Evolutionary conservation across 768 basidiomycete genomes (phyloP), one percentile per base, ranked within the genome.

Genomic region (Boletus barrowsii): DNA sequence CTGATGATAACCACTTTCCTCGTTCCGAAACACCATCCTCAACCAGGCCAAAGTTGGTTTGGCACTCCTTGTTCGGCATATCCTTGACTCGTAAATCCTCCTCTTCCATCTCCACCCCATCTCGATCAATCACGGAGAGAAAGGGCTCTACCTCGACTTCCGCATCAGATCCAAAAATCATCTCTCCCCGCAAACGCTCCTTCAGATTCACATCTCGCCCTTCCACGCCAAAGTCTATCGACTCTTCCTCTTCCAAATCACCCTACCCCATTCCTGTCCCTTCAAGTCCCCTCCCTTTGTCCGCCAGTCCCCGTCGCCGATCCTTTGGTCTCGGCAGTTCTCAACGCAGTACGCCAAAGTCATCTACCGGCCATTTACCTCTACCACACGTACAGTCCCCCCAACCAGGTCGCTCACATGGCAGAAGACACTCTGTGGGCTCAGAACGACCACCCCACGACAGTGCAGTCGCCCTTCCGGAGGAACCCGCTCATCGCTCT

Each of bases 291-390:
- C 48, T 72, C 0, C 69, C 69, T n/a, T 50, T 70, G 44, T 69
- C 69, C 7, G 68, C 70, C 20, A 70, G 70, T 30, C 69, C 69
- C 17, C 70, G 69, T 46, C 67, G 70, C 14, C 56, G 69, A 18
- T 70, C 69, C 1, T 70, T 70, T 18, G 69, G 69, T 47, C 54
- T 72, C 49, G 63, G 53, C 6, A 49, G 26, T 41, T 67, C 70
- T 32, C 71, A 68, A 18, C 61, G 59, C 39, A 59, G 49, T 49
- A 63, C 68, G 5, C 70, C 69, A 11, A 70, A 65, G 51, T 67
- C 70, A 15, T 71, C 69, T 15, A 49, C 69, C 10, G 48, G 49
- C 0, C 53, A 70, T 42, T 15, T 72, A 11, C 69, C 71, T 22
- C 61, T 70, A 11, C 64, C 67, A 13, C 55, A 32, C 9, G n/a